Evolutionary conservation across 192 early-diverging fungal genomes (phyloP), one percentile per base, ranked within the genome.

Genomic region (Paraglomus occultum): DNA sequence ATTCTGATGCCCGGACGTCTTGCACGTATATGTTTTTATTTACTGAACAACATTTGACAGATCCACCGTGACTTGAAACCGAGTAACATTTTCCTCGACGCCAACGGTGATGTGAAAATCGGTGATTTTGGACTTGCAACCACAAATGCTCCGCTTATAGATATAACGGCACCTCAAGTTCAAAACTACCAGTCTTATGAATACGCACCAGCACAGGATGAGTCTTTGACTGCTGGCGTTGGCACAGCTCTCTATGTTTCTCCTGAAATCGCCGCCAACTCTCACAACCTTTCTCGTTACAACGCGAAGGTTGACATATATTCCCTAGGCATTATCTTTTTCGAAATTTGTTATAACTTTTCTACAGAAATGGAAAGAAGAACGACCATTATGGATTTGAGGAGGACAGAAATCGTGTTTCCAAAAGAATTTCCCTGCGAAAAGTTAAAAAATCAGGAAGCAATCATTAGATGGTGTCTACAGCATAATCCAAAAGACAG

Each of bases 171-270:
- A 70, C 75, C 8, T 20, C 73, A 0, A 76, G 73, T 59, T 80
- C 76, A 55, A 78, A 76, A n/a, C 70, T 73, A 71, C 42, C 71
- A 62, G 31, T 31, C 31, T 3, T 31, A 31, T 31, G 31, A 61
- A 64, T 51, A 40, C 18, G 64, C 48, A 5, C 59, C 67, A n/a
- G 77, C 74, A 40, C 57, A 54, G 38, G 89, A 89, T 6, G 85
- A 83, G 49, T 87, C 88, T 18, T 71, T 92, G 75, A 93, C 92
- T 0, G 86, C 83, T 0, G 94, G 94, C 39, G 87, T 97, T 17
- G 96, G 96, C 1, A 98, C 96, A 0, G 88, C 91, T 0, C 90
- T 96, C 15, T 98, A 98, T 74, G 92, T 91, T 40, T 93, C 95
- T 10, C 80, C 76, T 0, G 82, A 84, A 42, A 71, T 79, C 5